phyloP scores from a whole-genome alignment of 371 early-diverging fungal genomes.

The Sanchytrium tribonematis region DNA sequence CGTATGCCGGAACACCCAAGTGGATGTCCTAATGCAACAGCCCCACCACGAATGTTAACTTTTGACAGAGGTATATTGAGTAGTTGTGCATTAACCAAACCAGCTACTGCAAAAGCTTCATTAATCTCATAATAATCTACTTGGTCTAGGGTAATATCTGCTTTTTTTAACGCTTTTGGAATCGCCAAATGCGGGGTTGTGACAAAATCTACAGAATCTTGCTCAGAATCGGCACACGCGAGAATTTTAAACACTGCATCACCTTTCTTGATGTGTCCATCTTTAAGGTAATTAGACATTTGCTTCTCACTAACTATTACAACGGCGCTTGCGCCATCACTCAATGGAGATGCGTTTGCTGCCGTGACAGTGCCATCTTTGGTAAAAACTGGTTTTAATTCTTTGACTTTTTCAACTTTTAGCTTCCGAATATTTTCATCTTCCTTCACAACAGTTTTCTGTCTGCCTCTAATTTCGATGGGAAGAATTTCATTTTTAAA shows the following conservation, averaged over 20 bases:
- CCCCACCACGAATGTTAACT: slow-evolving; percentile 80
- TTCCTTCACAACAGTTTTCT: slow-evolving; percentile 12
- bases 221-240: slow-evolving; percentile 47
- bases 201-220: slow-evolving; percentile 63
- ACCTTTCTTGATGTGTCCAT: not conserved
- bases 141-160: slow-evolving; percentile 30
- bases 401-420: slow-evolving; percentile 38
- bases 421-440: slow-evolving; percentile 17
- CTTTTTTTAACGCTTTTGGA: slow-evolving; percentile 59
- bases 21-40: slow-evolving; percentile 91
- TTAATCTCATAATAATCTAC: slow-evolving; percentile 76
- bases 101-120: slow-evolving; percentile 91
- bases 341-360: slow-evolving; percentile 71
- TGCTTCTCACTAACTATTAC: slow-evolving; percentile 46
- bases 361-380: slow-evolving; percentile 73
- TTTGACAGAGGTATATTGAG: slow-evolving; percentile 36
- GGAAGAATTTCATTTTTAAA: slow-evolving; percentile 66
- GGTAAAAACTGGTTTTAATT: slow-evolving; percentile 64
- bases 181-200: slow-evolving; percentile 71
- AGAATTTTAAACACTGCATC: slow-evolving; percentile 15
- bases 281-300: not conserved
- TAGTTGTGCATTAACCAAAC: slow-evolving; percentile 56
- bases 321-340: slow-evolving; percentile 83
- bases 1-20: slow-evolving; percentile 85
- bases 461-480: slow-evolving; percentile 40